A percentile compares a stretch with the other conserved stretches of the same genome.
phyloP scores from a whole-genome alignment of 1,284 basidiomycete genomes.

The Trametes polyzona region DNA sequence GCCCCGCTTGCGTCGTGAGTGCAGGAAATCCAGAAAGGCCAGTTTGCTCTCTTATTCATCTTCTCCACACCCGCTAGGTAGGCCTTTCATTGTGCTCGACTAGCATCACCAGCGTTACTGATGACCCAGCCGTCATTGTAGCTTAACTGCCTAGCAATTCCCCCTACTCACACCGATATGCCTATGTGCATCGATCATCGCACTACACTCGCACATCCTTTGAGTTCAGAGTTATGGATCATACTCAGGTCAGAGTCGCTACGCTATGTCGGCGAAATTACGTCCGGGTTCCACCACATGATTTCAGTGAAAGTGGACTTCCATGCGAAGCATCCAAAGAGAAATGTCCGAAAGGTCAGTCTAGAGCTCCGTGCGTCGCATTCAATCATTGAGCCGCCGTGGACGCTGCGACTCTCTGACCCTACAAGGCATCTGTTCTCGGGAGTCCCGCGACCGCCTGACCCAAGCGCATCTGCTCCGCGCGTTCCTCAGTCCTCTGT shows the following conservation, averaged over 20 bases:
- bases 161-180: too few relatives aligned
- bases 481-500: background rate
- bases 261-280: background rate
- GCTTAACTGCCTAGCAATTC: too few relatives aligned
- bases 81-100: too few relatives aligned
- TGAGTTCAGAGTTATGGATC: too few relatives aligned
- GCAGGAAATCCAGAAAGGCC: too few relatives aligned
- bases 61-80: background rate
- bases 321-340: background rate
- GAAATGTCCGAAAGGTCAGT: background rate
- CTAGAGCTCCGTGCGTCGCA: background rate
- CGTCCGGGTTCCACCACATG: constrained; percentile 1
- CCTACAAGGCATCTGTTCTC: background rate
- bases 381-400: background rate
- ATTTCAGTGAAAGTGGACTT: background rate
- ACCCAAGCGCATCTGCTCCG: background rate
- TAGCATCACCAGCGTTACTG: too few relatives aligned
- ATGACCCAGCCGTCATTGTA: too few relatives aligned
- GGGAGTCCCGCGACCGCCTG: constrained; percentile 4
- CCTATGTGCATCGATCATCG: background rate
- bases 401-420: background rate
- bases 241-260: background rate
- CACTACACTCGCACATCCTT: too few relatives aligned
- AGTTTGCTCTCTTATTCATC: too few relatives aligned
- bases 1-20: too few relatives aligned